Percentiles rank a stretch among this genome's conserved stretches.
Evolutionary conservation across 257 asterid genomes (phyloP).

Genomic region (Solanum infundibuliforme): DNA sequence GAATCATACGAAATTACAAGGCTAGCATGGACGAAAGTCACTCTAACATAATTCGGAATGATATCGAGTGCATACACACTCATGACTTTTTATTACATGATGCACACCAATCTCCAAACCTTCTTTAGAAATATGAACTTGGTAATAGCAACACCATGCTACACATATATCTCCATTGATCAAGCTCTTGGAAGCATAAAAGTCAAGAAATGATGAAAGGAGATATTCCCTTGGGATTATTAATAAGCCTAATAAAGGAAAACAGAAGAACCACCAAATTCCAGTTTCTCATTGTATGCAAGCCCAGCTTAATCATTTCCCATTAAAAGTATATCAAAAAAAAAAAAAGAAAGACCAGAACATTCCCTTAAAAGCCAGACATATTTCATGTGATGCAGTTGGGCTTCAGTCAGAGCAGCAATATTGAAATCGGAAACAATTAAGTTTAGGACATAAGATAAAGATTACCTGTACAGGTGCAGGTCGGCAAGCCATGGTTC

Average conservation of each 20-base stretch:
- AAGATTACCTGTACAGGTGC: conserved; percentile 90
- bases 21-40: background rate
- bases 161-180: background rate
- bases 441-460: background rate
- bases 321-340: background rate
- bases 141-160: background rate
- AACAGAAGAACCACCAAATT: background rate
- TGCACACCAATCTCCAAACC: background rate
- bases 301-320: background rate
- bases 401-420: background rate
- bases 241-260: background rate
- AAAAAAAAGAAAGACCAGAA: background rate
- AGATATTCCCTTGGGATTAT: background rate
- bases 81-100: background rate
- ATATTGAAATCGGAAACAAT: background rate
- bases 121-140: background rate
- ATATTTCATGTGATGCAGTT: background rate
- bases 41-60: background rate
- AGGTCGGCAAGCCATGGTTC: conserved; percentile 98
- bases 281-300: background rate
- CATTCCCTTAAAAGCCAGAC: background rate
- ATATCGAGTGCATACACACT: background rate
- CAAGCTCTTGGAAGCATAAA: background rate
- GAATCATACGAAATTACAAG: background rate
- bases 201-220: background rate